A percentile compares a stretch with the other conserved stretches of the same genome.
phyloP scores from a whole-genome alignment of 2,329 filamentous ascomycete genomes.

The Penicillium crustosum region DNA sequence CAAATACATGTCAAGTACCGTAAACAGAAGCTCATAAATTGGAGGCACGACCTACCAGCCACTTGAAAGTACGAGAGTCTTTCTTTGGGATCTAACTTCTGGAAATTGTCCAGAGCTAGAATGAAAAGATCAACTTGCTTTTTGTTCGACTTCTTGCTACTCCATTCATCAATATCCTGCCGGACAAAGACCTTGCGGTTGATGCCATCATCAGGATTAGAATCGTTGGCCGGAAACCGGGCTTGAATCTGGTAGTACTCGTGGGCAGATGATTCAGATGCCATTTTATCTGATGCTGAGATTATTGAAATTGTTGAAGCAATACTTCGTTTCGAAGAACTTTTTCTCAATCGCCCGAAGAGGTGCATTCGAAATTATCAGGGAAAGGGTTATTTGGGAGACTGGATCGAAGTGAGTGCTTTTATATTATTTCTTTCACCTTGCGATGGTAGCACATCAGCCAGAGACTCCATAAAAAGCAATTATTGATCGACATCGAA shows the following conservation, averaged over 20 bases:
- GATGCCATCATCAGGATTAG: conserved; percentile 1
- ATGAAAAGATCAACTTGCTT: conserved; percentile 20
- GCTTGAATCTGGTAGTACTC: conserved; percentile 7
- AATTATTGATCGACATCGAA: neutral
- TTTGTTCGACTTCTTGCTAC: conserved; percentile 12
- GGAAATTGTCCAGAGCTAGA: conserved; percentile 13
- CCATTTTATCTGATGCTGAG: neutral
- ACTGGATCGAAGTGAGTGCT: neutral
- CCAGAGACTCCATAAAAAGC: no score
- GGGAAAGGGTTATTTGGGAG: neutral
- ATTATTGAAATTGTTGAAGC: neutral
- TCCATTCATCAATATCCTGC: conserved; percentile 22
- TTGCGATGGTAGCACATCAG: neutral
- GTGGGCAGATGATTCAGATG: neutral
- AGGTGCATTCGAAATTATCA: conserved; percentile 3
- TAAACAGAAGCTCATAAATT: neutral
- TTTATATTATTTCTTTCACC: neutral
- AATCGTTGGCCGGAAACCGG: neutral
- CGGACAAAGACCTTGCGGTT: conserved; percentile 11
- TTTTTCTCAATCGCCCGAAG: conserved; percentile 3
- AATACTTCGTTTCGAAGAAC: conserved; percentile 1
- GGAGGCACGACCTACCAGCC: neutral
- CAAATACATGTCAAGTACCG: neutral
- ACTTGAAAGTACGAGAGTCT: conserved; percentile 16
- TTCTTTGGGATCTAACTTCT: conserved; percentile 11